These are phyloP conservation scores for Apophysomyces ossiformis DNA, from an alignment of 371 early-diverging fungal genomes.

Conservation along the genomic window DNA sequence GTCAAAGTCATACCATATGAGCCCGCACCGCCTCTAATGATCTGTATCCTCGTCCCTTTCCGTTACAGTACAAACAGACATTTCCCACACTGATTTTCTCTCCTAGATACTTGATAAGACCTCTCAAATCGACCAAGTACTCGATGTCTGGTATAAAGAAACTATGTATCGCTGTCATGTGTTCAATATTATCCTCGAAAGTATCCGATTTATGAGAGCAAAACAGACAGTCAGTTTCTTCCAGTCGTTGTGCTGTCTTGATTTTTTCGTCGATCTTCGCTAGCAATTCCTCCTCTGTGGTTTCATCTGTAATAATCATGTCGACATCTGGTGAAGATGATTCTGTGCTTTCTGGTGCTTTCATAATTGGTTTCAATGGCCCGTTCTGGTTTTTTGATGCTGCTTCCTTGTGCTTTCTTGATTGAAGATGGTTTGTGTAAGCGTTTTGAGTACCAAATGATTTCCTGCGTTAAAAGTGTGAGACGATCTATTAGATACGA, in stretches of 20 bases:
- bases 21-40: slow-evolving; percentile 90
- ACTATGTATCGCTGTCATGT: slow-evolving; percentile 90
- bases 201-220: slow-evolving; percentile 68
- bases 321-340: slow-evolving; percentile 29
- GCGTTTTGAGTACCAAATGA: slow-evolving; percentile 79
- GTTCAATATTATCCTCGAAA: slow-evolving; percentile 86
- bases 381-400: slow-evolving; percentile 35
- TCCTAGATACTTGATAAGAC: slow-evolving; percentile 88
- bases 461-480: slow-evolving; percentile 49
- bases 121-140: slow-evolving; percentile 85
- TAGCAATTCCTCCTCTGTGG: slow-evolving; percentile 47
- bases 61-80: slow-evolving; percentile 94
- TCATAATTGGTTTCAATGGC: neutral
- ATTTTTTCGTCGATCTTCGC: slow-evolving; percentile 79
- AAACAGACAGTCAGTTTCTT: slow-evolving; percentile 82
- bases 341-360: slow-evolving; percentile 22
- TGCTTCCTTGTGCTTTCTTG: slow-evolving; percentile 92
- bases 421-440: slow-evolving; percentile 83
- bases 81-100: slow-evolving; percentile 94
- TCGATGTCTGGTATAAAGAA: slow-evolving; percentile 98
- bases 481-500: slow-evolving; percentile 1
- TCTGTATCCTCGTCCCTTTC: slow-evolving; percentile 83
- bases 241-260: slow-evolving; percentile 63
- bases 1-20: slow-evolving; percentile 79
- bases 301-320: slow-evolving; percentile 58